Base-by-base conservation (phyloP, 2,329 filamentous ascomycete species). In the Fusarium multiceps region DNA sequence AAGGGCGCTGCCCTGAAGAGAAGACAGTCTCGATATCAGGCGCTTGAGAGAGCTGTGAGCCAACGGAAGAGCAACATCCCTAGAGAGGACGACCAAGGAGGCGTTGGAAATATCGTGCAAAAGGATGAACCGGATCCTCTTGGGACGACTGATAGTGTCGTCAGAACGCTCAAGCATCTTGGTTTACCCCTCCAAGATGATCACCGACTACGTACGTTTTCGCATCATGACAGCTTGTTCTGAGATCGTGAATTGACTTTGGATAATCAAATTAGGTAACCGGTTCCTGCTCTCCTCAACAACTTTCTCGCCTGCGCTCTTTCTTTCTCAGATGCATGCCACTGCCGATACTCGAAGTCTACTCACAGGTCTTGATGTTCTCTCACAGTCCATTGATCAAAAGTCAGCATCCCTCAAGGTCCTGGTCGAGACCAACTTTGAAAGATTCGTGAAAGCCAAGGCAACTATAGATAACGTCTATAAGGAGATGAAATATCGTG, bases 381-480 rank as follows among this genome's bases (percentile, higher is more conserved):
- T 99, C 21, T 96, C 94, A 20, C 88, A 89, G 66, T 98, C 95
- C 1, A 99, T 99, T 75, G 96, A 98, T 76, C 93, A 98, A 81
- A 99, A 99, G 80, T 98, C 95, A 0, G 96, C 95, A 0, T 98
- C 94, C 6, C 87, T 99, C 66, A 99, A 99, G 78, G 92, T 97
- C 13, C 87, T 99, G 20, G 96, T 99, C 25, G 96, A 99, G 80
- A 95, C 93, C 69, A 99, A 99, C 79, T 99, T 99, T 78, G 97
- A 99, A 81, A 92, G 95, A 71, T 99, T 99, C 82, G 96, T 99
- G 59, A 92, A 93, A 68, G 96, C 96, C 45, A 99, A 99, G 80
- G 93, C 95, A 20, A 98, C 95, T 10, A 98, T 99, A 75, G 96
- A 99, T 82, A 97, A 97, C 81, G 96, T 99, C 55, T 99, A 99